phyloP scores from a whole-genome alignment of 1,284 basidiomycete species.

The Takashimella tepidaria region DNA sequence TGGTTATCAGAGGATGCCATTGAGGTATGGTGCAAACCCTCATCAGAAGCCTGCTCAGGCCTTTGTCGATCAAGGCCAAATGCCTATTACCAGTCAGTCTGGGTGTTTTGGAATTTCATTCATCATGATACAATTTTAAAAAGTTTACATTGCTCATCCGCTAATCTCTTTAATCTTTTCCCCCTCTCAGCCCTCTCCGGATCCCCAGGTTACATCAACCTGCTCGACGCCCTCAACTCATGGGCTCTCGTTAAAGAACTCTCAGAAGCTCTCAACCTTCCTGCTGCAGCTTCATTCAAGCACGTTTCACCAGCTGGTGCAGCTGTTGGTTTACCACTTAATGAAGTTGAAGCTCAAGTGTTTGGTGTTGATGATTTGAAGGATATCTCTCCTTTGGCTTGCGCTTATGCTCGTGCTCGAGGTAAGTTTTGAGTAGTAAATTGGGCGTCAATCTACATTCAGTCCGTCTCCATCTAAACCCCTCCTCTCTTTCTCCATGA shows the following conservation, averaged over 20 bases:
- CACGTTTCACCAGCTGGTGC: slow-evolving; percentile 98
- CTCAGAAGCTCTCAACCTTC: slow-evolving; percentile 69
- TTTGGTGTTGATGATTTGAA: slow-evolving; percentile 95
- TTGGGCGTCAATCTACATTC: no score
- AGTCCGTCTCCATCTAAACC: no score
- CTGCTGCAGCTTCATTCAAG: slow-evolving; percentile 98
- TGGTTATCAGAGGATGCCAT: slow-evolving; percentile 72
- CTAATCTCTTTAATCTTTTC: slow-evolving; percentile 2
- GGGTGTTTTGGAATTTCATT: no score
- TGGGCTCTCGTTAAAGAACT: slow-evolving; percentile 95
- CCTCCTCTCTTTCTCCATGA: no score
- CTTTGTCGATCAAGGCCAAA: slow-evolving; percentile 78
- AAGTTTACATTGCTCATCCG: background rate
- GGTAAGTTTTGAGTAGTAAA: slow-evolving; percentile 53
- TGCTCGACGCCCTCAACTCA: slow-evolving; percentile 96
- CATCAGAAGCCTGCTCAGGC: slow-evolving; percentile 99
- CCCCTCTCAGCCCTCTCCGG: slow-evolving; percentile 68
- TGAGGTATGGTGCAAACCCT: slow-evolving; percentile 96
- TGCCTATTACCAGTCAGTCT: slow-evolving; percentile 84
- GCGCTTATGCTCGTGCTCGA: slow-evolving; percentile 92
- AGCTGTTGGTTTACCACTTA: slow-evolving; percentile 80
- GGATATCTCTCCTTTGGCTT: slow-evolving; percentile 79
- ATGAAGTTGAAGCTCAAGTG: slow-evolving; percentile 83
- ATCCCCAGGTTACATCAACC: slow-evolving; percentile 97
- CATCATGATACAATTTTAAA: no score